Evolutionary conservation across 2,329 filamentous ascomycete species (phyloP).

Genomic region (Byssothecium circinans): DNA sequence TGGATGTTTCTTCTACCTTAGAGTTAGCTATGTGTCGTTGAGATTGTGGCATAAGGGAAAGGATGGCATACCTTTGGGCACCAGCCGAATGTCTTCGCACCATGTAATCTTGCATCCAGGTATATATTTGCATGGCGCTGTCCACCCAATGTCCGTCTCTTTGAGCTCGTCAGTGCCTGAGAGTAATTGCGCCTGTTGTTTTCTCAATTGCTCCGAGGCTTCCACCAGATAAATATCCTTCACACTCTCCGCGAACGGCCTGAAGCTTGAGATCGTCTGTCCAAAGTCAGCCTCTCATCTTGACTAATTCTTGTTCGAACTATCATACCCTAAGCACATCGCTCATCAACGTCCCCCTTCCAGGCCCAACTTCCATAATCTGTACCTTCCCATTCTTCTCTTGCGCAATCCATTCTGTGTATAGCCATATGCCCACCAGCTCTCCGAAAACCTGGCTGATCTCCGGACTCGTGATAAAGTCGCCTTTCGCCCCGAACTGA

Average conservation of each 20-base stretch:
- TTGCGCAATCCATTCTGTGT: conserved; percentile 95
- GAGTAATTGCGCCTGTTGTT: conserved; percentile 77
- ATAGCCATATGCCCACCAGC: conserved; percentile 89
- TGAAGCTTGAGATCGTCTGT: conserved; percentile 83
- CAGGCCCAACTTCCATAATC: conserved; percentile 91
- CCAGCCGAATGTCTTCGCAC: conserved; percentile 85
- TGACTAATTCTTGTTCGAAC: not conserved
- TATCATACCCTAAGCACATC: conserved; percentile 80
- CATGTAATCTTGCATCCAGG: conserved; percentile 74
- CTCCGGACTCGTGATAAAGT: conserved; percentile 96
- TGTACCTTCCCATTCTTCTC: conserved; percentile 75
- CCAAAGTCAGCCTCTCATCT: conserved; percentile 14
- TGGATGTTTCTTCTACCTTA: conserved; percentile 63
- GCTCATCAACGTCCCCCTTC: conserved; percentile 93
- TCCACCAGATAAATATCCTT: conserved; percentile 93
- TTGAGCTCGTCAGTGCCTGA: conserved; percentile 72
- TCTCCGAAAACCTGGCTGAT: conserved; percentile 98
- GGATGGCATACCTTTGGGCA: conserved; percentile 67
- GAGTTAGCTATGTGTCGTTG: conserved; percentile 17
- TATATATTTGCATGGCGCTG: conserved; percentile 74
- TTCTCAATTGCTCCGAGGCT: conserved; percentile 77
- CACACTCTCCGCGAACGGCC: conserved; percentile 71
- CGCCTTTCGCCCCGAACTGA: conserved; percentile 89
- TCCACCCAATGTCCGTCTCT: conserved; percentile 72
- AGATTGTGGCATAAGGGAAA: not conserved